Percentiles rank a stretch among this genome's conserved stretches.
phyloP scores from a whole-genome alignment of 257 asterid genomes.

The Datura wrightii region DNA sequence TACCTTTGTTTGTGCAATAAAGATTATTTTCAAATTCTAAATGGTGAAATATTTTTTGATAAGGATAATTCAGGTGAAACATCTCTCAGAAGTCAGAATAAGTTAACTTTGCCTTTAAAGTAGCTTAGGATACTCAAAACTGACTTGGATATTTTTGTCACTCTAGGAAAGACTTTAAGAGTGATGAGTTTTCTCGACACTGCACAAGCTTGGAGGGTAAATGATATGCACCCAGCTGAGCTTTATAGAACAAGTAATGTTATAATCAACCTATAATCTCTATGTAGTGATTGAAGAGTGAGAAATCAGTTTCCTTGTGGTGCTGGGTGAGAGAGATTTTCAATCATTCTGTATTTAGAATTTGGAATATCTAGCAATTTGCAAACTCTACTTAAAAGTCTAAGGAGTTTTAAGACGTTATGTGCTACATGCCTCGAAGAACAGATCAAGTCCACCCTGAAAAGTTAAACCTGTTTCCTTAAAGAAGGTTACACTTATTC shows the following conservation, averaged over 20 bases:
- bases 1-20: not conserved
- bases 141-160: not conserved
- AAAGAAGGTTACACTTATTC: conserved; percentile 6
- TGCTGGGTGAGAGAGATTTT: not conserved
- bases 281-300: conserved; percentile 6
- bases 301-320: not conserved
- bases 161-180: not conserved
- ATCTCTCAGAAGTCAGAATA: not conserved
- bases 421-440: not conserved
- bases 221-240: not conserved
- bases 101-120: not conserved
- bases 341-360: conserved; percentile 7
- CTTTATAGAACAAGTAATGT: not conserved
- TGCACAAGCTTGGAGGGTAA: not conserved
- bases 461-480: not conserved
- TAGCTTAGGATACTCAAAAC: not conserved
- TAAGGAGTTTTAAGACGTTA: not conserved
- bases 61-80: not conserved
- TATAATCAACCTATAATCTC: not conserved
- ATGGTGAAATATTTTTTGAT: not conserved
- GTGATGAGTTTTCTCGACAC: not conserved
- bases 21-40: not conserved
- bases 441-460: not conserved
- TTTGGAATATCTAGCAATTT: not conserved
- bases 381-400: not conserved